Base-by-base conservation (phyloP, 2,329 filamentous ascomycete species). In the Pseudogymnoascus sp. region DNA sequence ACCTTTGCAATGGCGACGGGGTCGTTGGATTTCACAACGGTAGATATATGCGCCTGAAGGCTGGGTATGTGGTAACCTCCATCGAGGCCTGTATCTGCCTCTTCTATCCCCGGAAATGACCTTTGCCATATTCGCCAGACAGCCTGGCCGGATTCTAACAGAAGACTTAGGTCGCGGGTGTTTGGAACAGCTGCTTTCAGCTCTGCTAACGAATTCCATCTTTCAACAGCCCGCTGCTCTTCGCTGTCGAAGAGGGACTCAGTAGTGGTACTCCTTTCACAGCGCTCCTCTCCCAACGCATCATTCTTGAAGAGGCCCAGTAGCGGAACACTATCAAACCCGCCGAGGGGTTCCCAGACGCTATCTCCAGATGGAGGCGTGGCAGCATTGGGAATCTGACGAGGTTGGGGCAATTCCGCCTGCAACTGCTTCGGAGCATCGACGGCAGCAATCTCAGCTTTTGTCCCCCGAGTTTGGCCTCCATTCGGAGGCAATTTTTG, bases 1-100 rank as follows among this genome's bases (percentile, higher is more conserved):
- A 75, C 74, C 64, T 78, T 80, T 6, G 72, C 75, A 6, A 77
- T 67, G 65, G 77, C 71, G 35, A 73, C 71, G 0, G 76, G 67
- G 72, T 74, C 66, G 65, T 77, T 68, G 65, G 73, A 70, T 70
- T 70, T 65, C 26, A 74, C 65, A 12, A 72, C 14, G 26, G n/a
- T 16, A 16, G 26, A 53, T 31, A 72, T 31, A 74, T 71, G 14
- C 74, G 72, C 11, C 79, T 77, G 10, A 76, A 78, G 62, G 74
- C 66, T 65, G 62, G 68, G 50, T 66, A 69, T 14, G 28, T 59
- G 10, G 60, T 38, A 12, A 68, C 60, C 31, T 31, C 26, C n/a
- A 61, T 59, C 6, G 31, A 53, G 40, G 35, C 60, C 11, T n/a
- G 46, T 10, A 6, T 10, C 19, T 14, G 43, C 26, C 4, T 35